A percentile compares a stretch with the other conserved stretches of the same genome.
These are phyloP conservation scores for Trypanosoma vivax DNA, from an alignment of 208 protist genomes.

Conservation along the genomic window DNA sequence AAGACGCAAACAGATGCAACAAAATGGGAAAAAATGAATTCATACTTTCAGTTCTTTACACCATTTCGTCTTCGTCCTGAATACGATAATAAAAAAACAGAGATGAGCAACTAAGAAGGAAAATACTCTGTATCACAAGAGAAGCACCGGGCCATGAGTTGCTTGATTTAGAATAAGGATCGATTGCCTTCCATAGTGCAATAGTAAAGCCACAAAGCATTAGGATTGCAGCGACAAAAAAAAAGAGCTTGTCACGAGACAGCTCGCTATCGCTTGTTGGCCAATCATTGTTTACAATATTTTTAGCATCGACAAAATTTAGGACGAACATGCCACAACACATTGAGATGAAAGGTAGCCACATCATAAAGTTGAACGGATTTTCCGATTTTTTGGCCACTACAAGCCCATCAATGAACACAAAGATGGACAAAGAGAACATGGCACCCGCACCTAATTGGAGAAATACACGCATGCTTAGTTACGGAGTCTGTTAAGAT, in stretches of 20 bases:
- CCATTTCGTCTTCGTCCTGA: slow-evolving; percentile 9
- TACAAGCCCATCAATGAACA: slow-evolving; percentile 59
- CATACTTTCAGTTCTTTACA: slow-evolving; percentile 6
- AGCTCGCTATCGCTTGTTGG: slow-evolving; percentile 20
- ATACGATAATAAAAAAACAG: slow-evolving; percentile 18
- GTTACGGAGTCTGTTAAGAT: too few species aligned
- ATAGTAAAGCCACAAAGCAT: slow-evolving; percentile 43
- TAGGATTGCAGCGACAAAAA: slow-evolving; percentile 45
- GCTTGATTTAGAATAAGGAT: slow-evolving; percentile 29
- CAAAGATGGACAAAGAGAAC: slow-evolving; percentile 28
- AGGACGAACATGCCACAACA: slow-evolving; percentile 44
- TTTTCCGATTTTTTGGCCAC: slow-evolving; percentile 22
- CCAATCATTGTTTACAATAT: slow-evolving; percentile 25
- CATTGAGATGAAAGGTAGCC: slow-evolving; percentile 37
- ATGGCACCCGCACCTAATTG: slow-evolving; percentile 29
- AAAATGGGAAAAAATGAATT: neutral
- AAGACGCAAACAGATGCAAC: neutral
- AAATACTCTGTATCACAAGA: slow-evolving; percentile 33
- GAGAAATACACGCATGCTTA: slow-evolving; percentile 10
- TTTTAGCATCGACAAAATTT: slow-evolving; percentile 34
- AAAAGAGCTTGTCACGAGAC: slow-evolving; percentile 38
- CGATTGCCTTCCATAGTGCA: slow-evolving; percentile 50
- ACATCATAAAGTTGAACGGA: slow-evolving; percentile 75
- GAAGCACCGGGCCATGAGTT: slow-evolving; percentile 43
- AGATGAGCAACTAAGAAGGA: slow-evolving; percentile 20